Base-by-base conservation (phyloP, 2,329 filamentous ascomycete genomes). In the Colletotrichum trifolii region DNA sequence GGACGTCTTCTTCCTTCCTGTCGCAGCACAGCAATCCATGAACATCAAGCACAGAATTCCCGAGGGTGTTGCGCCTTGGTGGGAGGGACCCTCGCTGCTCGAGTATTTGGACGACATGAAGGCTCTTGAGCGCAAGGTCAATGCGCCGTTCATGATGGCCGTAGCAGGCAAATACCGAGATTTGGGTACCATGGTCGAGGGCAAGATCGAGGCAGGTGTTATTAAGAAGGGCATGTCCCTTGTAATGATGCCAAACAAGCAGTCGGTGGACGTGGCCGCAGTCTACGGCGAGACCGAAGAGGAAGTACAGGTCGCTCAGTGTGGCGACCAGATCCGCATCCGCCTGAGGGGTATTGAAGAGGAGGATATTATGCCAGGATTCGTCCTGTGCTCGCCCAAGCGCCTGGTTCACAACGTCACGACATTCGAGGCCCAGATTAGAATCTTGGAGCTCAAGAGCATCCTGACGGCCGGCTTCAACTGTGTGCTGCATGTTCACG, bases 111-210 rank as follows among this genome's bases (percentile, higher is more conserved):
- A 97, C 76, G 84, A 87, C 75, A 97, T 98, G 93, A 89, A 91
- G 73, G 89, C 95, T 11, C 87, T 97, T 43, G 95, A 99, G 78
- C 93, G 96, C 72, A 99, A 98, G 84, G 81, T 97, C 72, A 97
- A 97, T 72, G 96, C 96, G 2, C 95, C 96, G 9, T 98, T 99
- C 85, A 98, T 99, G 96, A 97, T 99, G 94, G 92, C 96, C 8
- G 86, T 99, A 69, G 92, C 92, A 69, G 93, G 93, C 79, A 99
- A 99, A 82, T 99, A 98, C 83, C 89, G 92, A 72, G 96, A 99
- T 76, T 91, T 99, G 86, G 96, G 96, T 73, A 99, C 96, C 67
- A 94, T 99, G 87, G 88, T 97, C 46, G 96, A 99, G 82, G 96
- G 96, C 70, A 97, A 97, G 85, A 92, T 99, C 69, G 96, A 99